These are phyloP conservation scores for Apiotrichum laibachii DNA, from an alignment of 1,284 basidiomycete species.

Conservation along the genomic window DNA sequence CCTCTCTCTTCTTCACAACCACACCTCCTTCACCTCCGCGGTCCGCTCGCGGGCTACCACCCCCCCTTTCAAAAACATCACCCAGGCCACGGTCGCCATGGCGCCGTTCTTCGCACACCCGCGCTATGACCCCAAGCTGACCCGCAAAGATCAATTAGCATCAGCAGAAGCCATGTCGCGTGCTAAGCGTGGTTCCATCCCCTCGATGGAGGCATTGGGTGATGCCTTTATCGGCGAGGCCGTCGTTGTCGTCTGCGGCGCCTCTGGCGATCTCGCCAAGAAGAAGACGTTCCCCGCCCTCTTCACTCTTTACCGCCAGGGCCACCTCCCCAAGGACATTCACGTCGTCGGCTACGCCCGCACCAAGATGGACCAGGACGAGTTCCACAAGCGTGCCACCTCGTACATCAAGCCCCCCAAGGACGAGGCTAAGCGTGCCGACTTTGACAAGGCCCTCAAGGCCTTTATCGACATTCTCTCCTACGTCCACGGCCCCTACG, in stretches of 20 bases:
- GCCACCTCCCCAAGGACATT: conserved; percentile 74
- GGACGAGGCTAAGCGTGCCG: conserved; percentile 51
- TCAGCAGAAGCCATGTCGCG: conserved; percentile 11
- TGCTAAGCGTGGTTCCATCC: conserved; percentile 57
- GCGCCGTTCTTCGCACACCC: conserved; percentile 7
- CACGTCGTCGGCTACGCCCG: conserved; percentile 93
- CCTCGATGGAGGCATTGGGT: conserved; percentile 74
- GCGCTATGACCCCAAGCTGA: conserved; percentile 9
- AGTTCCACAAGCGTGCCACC: conserved; percentile 78
- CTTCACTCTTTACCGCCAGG: conserved; percentile 77
- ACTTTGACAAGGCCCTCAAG: conserved; percentile 60
- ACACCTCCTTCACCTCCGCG: conserved; percentile 6
- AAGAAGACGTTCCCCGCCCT: conserved; percentile 98
- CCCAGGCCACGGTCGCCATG: conserved; percentile 8
- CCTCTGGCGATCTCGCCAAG: conserved; percentile 96
- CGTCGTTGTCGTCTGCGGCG: conserved; percentile 87
- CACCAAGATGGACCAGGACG: conserved; percentile 68
- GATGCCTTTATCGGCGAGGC: conserved; percentile 80
- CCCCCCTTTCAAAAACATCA: conserved; percentile 1
- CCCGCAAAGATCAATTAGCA: conserved; percentile 6
- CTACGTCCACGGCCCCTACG: conserved; percentile 84
- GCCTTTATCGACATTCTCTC: conserved; percentile 75
- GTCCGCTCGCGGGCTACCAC: conserved; percentile 7
- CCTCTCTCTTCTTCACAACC: neutral
- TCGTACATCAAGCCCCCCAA: conserved; percentile 77